phyloP scores from a whole-genome alignment of 768 basidiomycete genomes.

The Tulasnella sp. region DNA sequence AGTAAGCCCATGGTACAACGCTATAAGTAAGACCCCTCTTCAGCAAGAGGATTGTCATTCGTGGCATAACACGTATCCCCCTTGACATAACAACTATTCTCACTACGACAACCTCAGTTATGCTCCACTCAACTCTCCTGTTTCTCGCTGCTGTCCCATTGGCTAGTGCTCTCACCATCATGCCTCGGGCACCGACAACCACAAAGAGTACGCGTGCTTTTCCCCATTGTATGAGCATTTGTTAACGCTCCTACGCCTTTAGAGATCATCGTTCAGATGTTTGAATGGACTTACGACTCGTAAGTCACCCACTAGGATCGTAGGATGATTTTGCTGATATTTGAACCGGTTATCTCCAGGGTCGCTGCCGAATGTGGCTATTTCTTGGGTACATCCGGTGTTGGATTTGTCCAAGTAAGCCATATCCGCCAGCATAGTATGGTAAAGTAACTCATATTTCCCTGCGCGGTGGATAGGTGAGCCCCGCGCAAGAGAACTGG shows the following conservation, averaged over 20 bases:
- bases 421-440: conserved; percentile 51
- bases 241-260: too few relatives aligned
- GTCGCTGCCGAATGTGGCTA: conserved; percentile 52
- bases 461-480: conserved; percentile 68
- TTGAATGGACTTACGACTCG: conserved; percentile 50
- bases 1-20: background rate
- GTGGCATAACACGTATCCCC: background rate
- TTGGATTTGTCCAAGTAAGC: conserved; percentile 57
- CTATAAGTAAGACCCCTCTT: too few relatives aligned
- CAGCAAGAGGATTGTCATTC: background rate
- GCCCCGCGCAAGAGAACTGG: conserved; percentile 28
- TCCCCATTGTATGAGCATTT: too few relatives aligned
- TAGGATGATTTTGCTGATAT: background rate
- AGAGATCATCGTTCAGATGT: conserved; percentile 58
- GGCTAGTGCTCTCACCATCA: background rate
- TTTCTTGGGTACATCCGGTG: conserved; percentile 58
- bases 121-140: background rate
- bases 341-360: too few relatives aligned
- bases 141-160: background rate
- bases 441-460: too few relatives aligned
- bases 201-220: background rate
- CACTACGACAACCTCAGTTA: background rate
- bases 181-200: background rate
- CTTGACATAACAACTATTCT: background rate
- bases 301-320: too few relatives aligned